Base-by-base conservation (phyloP, 2,329 filamentous ascomycete genomes). In the Epichloe gansuensis region DNA sequence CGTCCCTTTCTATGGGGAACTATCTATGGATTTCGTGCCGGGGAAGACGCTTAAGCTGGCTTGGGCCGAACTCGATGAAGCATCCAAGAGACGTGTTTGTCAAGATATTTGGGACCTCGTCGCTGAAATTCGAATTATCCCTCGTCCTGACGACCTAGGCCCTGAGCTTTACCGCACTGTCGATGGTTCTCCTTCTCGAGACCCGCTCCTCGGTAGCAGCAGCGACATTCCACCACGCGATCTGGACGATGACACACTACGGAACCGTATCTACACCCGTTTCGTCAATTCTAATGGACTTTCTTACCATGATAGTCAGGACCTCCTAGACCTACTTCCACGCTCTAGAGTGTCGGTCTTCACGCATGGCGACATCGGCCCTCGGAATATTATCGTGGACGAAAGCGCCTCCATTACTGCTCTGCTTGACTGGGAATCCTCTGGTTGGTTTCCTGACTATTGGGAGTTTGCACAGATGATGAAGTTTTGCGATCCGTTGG, bases 401-500 rank as follows among this genome's bases (percentile, higher is more conserved):
- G 49, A 53, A 47, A 47, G 43, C 12, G 44, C 27, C 15, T 15
- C 41, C 12, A 51, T 55, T 25, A 13, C 39, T 31, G 50, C 39
- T 49, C 35, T 52, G 5, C 45, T 52, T 15, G 48, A 55, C 27
- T 51, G 51, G 53, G 51, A 53, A 40, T 51, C 39, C 17, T 50
- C 53, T 27, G 51, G 51, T 5, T 51, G 53, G 53, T 51, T 53
- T 43, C 47, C 53, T 9, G 53, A 52, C 23, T 55, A 53, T 31
- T 55, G 50, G 47, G 50, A 55, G 38, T 51, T 47, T 50, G 50
- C 51, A 23, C 39, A 17, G 39, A 57, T 55, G 47, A 57, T 57
- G 53, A 51, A 54, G 36, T 53, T 45, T 23, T 55, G 51, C 35
- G 36, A 50, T 50, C 44, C 45, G n/a, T 35, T 27, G 17, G 50